Percentiles rank a stretch among this genome's conserved stretches.
Evolutionary conservation across 176 grass and related monocot species (phyloP).

Genomic region (Aegilops bicornis): DNA sequence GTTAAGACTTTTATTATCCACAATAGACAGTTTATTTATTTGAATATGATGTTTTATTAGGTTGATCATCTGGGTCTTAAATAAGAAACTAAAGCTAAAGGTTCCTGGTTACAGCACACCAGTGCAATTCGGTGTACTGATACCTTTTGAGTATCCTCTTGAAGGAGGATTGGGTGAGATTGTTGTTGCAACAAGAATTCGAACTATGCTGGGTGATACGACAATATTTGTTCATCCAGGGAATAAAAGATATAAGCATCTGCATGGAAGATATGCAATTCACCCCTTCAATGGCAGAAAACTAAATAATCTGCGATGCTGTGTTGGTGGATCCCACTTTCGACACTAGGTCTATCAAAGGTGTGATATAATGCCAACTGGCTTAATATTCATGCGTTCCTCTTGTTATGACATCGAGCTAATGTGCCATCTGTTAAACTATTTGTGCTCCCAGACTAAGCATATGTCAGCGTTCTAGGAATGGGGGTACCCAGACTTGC

Average conservation of each 20-base stretch:
- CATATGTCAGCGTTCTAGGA: too few species aligned
- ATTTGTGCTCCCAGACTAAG: too few species aligned
- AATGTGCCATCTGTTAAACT: too few species aligned
- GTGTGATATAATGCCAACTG: conserved; percentile 31
- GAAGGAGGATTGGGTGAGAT: too few species aligned
- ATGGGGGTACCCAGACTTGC: too few species aligned
- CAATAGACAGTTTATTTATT: neutral
- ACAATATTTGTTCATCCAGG: too few species aligned
- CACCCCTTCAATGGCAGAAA: conserved; percentile 80
- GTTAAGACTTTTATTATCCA: conserved; percentile 18
- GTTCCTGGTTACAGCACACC: conserved; percentile 60
- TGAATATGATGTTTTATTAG: conserved; percentile 37
- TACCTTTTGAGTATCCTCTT: too few species aligned
- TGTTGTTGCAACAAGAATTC: too few species aligned
- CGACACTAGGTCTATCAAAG: conserved; percentile 87
- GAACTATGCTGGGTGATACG: too few species aligned
- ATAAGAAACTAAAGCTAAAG: conserved; percentile 61
- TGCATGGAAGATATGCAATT: conserved; percentile 72
- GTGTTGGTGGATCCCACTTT: conserved; percentile 80
- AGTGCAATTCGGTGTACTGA: too few species aligned
- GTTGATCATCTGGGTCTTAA: conserved; percentile 82
- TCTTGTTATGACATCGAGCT: too few species aligned
- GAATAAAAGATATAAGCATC: conserved; percentile 55
- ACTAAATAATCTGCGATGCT: conserved; percentile 79
- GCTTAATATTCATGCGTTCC: neutral